Conservation (phyloP, 495 filamentous ascomycete species). For the Neurospora intermedia region DNA sequence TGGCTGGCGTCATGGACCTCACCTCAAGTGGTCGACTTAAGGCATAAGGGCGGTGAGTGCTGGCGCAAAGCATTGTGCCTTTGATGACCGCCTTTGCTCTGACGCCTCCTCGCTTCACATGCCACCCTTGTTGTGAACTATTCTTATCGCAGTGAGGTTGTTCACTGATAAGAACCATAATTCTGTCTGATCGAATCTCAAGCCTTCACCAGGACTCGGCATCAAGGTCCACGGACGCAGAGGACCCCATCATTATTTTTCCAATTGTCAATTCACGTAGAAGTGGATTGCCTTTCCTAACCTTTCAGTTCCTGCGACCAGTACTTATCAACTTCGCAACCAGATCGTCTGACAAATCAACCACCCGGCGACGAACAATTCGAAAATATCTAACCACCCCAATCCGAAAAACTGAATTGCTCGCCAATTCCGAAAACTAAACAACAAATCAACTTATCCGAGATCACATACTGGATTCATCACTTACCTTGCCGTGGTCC, state of each 20-base stretch:
- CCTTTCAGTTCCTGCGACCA: neutral
- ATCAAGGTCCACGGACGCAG: neutral
- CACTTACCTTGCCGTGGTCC: neutral
- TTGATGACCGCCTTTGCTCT: conserved; percentile 1
- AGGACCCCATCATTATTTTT: neutral
- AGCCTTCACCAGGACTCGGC: neutral
- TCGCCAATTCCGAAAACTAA: neutral
- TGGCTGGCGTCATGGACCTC: conserved; percentile 1
- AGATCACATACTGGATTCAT: neutral
- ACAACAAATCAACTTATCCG: neutral
- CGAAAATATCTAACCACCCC: neutral
- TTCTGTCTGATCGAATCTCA: neutral
- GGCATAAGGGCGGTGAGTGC: neutral
- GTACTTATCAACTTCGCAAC: neutral
- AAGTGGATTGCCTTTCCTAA: neutral
- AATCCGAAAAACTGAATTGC: neutral
- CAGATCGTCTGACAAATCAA: neutral
- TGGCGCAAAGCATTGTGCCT: conserved; percentile 3
- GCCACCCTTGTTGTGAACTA: neutral
- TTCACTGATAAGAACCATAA: neutral
- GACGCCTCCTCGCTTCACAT: neutral
- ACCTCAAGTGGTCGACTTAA: neutral
- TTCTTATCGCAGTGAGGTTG: neutral
- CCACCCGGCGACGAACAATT: neutral
- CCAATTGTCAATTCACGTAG: neutral